Evolutionary conservation across 495 filamentous ascomycete species (phyloP).

Genomic region (Pyrenula aspistea): DNA sequence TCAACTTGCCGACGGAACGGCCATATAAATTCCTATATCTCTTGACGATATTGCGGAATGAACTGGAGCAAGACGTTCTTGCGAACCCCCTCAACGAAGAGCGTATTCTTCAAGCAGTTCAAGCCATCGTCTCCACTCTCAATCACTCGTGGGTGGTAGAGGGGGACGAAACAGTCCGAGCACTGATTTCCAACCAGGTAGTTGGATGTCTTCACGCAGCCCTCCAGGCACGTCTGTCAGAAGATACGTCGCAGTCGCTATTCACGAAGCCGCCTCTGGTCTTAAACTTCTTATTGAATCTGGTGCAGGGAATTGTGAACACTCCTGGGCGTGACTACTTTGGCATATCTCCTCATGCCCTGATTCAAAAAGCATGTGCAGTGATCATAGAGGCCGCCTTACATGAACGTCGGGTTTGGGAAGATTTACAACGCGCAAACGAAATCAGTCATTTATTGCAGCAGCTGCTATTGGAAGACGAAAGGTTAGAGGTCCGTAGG

Average conservation of each 20-base stretch:
- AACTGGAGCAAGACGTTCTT: slow-evolving; percentile 30
- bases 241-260: slow-evolving; percentile 2
- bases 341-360: slow-evolving; percentile 16
- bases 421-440: slow-evolving; percentile 1
- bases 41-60: slow-evolving; percentile 45
- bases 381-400: slow-evolving; percentile 54
- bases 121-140: neutral
- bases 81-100: slow-evolving; percentile 6
- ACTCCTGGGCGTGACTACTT: slow-evolving; percentile 6
- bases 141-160: neutral
- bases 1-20: slow-evolving; percentile 54
- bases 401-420: slow-evolving; percentile 47
- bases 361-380: slow-evolving; percentile 44
- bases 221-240: slow-evolving; percentile 11
- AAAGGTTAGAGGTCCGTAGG: slow-evolving; percentile 20
- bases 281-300: slow-evolving; percentile 14
- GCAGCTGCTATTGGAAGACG: slow-evolving; percentile 25
- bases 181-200: slow-evolving; percentile 14
- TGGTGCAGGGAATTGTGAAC: neutral
- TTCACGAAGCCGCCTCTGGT: slow-evolving; percentile 14
- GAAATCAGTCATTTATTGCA: slow-evolving; percentile 11
- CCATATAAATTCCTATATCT: slow-evolving; percentile 70
- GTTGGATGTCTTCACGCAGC: slow-evolving; percentile 12
- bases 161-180: slow-evolving; percentile 4
- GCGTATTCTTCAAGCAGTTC: neutral